Percentiles rank a stretch among this genome's conserved stretches.
These are phyloP conservation scores for Tremellales sp. DNA, from an alignment of 1,284 basidiomycete species.

Conservation along the genomic window DNA sequence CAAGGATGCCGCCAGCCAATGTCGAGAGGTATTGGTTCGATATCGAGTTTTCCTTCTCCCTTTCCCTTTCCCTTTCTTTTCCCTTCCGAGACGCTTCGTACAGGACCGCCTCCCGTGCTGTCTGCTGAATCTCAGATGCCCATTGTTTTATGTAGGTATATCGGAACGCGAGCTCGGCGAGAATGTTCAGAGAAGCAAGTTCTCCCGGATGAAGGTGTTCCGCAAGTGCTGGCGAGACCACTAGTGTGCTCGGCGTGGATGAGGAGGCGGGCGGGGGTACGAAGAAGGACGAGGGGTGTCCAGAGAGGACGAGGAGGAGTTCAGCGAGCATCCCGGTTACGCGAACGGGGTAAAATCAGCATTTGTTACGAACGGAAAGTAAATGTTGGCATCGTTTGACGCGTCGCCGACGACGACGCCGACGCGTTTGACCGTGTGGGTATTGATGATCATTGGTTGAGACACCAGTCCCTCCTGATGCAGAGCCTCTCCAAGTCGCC, in stretches of 20 bases:
- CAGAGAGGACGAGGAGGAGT: slow-evolving; percentile 73
- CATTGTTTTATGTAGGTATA: slow-evolving; percentile 64
- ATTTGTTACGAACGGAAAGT: too few relatives aligned
- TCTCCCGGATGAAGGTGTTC: slow-evolving; percentile 81
- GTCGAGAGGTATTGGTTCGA: slow-evolving; percentile 64
- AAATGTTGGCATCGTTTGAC: too few relatives aligned
- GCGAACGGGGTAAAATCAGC: too few relatives aligned
- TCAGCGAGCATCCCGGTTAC: slow-evolving; percentile 77
- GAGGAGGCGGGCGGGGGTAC: slow-evolving; percentile 49
- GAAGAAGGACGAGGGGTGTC: slow-evolving; percentile 77
- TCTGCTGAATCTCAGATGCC: slow-evolving; percentile 14
- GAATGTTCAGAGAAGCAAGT: slow-evolving; percentile 67
- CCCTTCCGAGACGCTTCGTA: slow-evolving; percentile 6
- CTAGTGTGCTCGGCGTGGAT: slow-evolving; percentile 48
- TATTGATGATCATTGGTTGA: too few relatives aligned
- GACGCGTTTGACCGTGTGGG: too few relatives aligned
- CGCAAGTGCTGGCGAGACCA: slow-evolving; percentile 62
- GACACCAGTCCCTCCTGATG: too few relatives aligned
- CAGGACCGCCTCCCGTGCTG: slow-evolving; percentile 49
- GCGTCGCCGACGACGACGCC: too few relatives aligned
- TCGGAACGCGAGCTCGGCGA: slow-evolving; percentile 65
- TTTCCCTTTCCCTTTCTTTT: slow-evolving; percentile 18
- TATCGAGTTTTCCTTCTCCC: slow-evolving; percentile 1
- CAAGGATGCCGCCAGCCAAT: slow-evolving; percentile 64
- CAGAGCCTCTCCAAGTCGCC: too few relatives aligned